Evolutionary conservation across 1,284 basidiomycete species (phyloP), one percentile per base, ranked within the genome.

Genomic region (Golubevia pallescens): DNA sequence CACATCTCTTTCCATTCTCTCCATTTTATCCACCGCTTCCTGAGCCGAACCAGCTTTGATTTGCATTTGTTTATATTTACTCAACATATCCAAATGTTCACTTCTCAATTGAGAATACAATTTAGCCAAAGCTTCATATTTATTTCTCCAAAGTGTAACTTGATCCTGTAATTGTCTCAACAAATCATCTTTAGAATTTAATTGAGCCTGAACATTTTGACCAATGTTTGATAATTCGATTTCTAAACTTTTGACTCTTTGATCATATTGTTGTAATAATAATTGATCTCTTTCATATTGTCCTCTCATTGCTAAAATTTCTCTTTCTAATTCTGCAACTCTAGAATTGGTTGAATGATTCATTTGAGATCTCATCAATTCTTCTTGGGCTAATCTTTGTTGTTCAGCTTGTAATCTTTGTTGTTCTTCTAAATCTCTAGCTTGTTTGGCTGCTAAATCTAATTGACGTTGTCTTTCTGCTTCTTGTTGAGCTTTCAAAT

Each of bases 101-200:
- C 75, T 76, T 16, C 84, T 74, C 24, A 85, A 71, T 70, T 85
- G 84, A 55, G 74, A 75, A 68, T 85, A 85, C 24, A 85, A 74
- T 61, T 85, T 85, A 55, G 84, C 84, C 42, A 85, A 73, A 8
- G 84, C 84, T 70, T 85, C 84, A 73, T 85, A 85, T 77, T 85
- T 85, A 69, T 81, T 80, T 53, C 79, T 66, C 57, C 52, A 48
- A 48, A 81, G 73, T 4, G 75, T 73, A 54, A 81, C 80, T 68
- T 85, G 83, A 63, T 85, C 83, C 71, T 85, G 83, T 54, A 85
- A 73, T 73, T 85, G 81, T 69, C 74, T 71, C 60, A 85, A 65
- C 68, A 85, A 67, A 21, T 85, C 81, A 55, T 85, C 81, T 69
- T 84, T 82, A 70, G 73, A 72, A 24, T 67, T 67, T 68, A 82